Conservation (phyloP, 768 basidiomycete genomes). For the Infundibulicybe gibba region DNA sequence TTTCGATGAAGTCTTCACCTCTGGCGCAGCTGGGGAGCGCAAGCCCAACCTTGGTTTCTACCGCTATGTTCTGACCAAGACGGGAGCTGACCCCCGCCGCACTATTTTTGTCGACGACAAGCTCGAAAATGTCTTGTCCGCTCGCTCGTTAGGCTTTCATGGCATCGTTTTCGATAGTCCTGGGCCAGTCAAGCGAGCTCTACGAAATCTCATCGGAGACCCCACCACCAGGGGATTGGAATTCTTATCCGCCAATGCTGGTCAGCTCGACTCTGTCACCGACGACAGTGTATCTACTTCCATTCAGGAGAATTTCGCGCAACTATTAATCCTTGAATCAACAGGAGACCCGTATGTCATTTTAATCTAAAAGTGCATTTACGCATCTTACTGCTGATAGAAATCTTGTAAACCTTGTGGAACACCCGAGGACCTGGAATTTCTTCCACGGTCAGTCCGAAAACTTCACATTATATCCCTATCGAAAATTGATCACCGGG, state of each 20-base stretch:
- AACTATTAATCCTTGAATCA: slow-evolving; percentile 53
- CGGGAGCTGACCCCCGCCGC: slow-evolving; percentile 38
- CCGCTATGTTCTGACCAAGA: slow-evolving; percentile 40
- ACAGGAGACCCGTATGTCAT: slow-evolving; percentile 37
- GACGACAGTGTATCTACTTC: slow-evolving; percentile 27
- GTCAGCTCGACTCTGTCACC: slow-evolving; percentile 41
- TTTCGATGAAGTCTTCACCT: slow-evolving; percentile 49
- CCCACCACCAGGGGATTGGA: slow-evolving; percentile 38
- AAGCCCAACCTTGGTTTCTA: slow-evolving; percentile 56
- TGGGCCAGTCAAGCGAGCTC: slow-evolving; percentile 35
- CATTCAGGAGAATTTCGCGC: slow-evolving; percentile 53
- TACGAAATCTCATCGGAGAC: slow-evolving; percentile 45
- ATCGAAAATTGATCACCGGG: slow-evolving; percentile 1
- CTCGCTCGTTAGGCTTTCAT: slow-evolving; percentile 51
- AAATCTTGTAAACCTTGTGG: slow-evolving; percentile 37
- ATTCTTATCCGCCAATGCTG: slow-evolving; percentile 37
- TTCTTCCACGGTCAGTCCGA: slow-evolving; percentile 43
- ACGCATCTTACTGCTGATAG: slow-evolving; percentile 18
- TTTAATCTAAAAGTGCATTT: neutral
- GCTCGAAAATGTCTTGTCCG: slow-evolving; percentile 53
- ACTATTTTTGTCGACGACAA: slow-evolving; percentile 61
- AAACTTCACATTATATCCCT: neutral
- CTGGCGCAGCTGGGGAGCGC: slow-evolving; percentile 47
- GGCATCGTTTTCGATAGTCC: slow-evolving; percentile 49
- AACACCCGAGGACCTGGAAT: slow-evolving; percentile 45